Conservation (phyloP, 2,329 filamentous ascomycete species). For the Emergomyces orientalis region DNA sequence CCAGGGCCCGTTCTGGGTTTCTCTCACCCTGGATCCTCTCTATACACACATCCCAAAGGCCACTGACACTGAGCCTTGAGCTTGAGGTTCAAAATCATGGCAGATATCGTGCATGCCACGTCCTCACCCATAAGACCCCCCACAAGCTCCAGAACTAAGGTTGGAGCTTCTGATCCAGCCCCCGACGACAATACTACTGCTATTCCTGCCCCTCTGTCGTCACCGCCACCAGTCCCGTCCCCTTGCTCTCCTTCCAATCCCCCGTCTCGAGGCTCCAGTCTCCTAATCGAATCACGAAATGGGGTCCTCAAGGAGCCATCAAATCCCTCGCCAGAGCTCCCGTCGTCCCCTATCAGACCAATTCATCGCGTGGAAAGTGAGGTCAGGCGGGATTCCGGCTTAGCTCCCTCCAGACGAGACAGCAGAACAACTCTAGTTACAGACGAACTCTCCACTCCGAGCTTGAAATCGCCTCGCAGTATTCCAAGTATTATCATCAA, state of each 20-base stretch:
- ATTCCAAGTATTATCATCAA: conserved; percentile 36
- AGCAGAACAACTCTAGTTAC: conserved; percentile 4
- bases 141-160: neutral
- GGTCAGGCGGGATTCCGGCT: conserved; percentile 1
- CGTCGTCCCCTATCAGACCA: neutral
- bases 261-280: conserved; percentile 1
- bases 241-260: neutral
- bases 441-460: conserved; percentile 21
- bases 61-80: neutral
- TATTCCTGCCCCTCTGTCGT: neutral
- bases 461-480: conserved; percentile 25
- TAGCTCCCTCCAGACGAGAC: conserved; percentile 3
- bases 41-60: neutral
- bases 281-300: neutral
- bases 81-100: neutral
- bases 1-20: neutral
- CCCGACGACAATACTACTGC: neutral
- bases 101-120: neutral
- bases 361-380: conserved; percentile 4
- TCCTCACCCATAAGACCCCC: neutral
- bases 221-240: neutral
- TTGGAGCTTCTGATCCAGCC: neutral
- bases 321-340: neutral
- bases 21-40: neutral
- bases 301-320: neutral